These are phyloP conservation scores for Solanum neorickii DNA, from an alignment of 257 asterid species.

Conservation along the genomic window DNA sequence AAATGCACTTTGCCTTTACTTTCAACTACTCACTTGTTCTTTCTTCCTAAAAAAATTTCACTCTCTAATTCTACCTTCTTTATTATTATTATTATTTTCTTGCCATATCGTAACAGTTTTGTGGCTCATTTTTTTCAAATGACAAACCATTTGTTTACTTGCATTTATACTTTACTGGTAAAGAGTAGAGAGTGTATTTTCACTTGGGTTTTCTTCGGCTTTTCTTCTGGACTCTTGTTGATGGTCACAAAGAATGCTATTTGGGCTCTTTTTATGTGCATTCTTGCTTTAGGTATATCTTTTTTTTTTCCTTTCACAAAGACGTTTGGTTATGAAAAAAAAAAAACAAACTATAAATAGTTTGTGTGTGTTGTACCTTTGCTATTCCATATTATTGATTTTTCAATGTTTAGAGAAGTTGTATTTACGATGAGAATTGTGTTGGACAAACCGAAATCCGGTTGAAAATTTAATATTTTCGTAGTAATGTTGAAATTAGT, in stretches of 20 bases:
- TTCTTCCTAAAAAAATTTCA: background rate
- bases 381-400: background rate
- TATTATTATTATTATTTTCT: background rate
- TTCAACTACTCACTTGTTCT: background rate
- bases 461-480: background rate
- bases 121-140: constrained; percentile 1
- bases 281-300: constrained; percentile 54
- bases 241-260: constrained; percentile 21
- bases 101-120: background rate
- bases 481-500: background rate
- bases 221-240: constrained; percentile 23
- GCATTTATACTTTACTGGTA: background rate
- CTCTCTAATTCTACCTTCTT: background rate
- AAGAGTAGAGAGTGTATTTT: constrained; percentile 3
- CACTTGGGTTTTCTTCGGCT: background rate
- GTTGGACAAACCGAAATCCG: too few species aligned
- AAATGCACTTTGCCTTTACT: constrained; percentile 11
- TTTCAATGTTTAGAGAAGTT: background rate
- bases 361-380: background rate
- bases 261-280: constrained; percentile 42
- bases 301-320: background rate
- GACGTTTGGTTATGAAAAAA: background rate
- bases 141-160: constrained; percentile 21
- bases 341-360: too few species aligned
- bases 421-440: background rate